Conservation (phyloP, 75 land plant species). For the Sequoiadendron giganteum region DNA sequence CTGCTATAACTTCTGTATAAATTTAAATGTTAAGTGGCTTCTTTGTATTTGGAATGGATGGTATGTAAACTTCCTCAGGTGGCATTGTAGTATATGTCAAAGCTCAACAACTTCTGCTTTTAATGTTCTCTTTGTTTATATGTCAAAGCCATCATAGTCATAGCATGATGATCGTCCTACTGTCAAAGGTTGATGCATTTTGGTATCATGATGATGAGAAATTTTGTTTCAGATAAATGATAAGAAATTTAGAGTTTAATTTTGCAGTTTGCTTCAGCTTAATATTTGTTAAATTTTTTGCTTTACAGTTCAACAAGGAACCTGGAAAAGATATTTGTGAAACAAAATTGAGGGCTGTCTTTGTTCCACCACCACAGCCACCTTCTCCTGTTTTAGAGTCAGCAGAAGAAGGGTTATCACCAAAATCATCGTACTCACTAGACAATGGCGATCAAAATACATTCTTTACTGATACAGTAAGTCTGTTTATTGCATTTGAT, state of each 20-base stretch:
- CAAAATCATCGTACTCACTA: slow-evolving; percentile 33
- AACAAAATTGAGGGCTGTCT: slow-evolving; percentile 62
- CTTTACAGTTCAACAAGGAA: slow-evolving; percentile 65
- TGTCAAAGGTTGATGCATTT: not conserved
- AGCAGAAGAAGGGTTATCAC: slow-evolving; percentile 65
- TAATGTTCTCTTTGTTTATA: not conserved
- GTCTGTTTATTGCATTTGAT: not conserved
- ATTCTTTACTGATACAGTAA: slow-evolving; percentile 9
- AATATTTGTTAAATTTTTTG: too few species aligned
- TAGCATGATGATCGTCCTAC: not conserved
- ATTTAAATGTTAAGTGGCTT: too few species aligned
- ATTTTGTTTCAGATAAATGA: too few species aligned
- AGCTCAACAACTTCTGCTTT: not conserved
- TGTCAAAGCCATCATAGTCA: not conserved
- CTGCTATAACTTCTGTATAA: not conserved
- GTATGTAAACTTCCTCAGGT: not conserved
- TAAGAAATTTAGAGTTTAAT: too few species aligned
- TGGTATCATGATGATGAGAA: not conserved
- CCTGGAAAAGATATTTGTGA: slow-evolving; percentile 59
- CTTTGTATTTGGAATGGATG: too few species aligned
- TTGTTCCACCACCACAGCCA: slow-evolving; percentile 75
- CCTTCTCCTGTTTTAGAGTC: slow-evolving; percentile 85
- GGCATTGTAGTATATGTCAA: not conserved
- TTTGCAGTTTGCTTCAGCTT: not conserved
- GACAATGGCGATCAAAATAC: slow-evolving; percentile 29